A percentile compares a stretch with the other conserved stretches of the same genome.
These are phyloP conservation scores for Streptanthus diversifolius DNA, from an alignment of 345 rosid species.

Conservation along the genomic window DNA sequence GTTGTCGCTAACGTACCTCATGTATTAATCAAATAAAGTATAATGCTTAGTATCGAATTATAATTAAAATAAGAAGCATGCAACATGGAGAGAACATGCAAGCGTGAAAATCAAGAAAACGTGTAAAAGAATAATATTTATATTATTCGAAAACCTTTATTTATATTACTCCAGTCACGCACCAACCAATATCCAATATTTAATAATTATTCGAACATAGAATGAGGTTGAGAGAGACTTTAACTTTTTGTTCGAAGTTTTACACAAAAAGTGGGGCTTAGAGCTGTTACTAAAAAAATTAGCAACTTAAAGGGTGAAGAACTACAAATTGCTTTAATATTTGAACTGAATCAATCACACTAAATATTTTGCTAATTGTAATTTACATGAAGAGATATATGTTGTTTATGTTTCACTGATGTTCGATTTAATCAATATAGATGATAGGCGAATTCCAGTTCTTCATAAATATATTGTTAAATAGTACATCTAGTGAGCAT, in stretches of 20 bases:
- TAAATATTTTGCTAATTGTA: neutral
- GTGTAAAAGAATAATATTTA: neutral
- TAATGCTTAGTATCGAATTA: no score
- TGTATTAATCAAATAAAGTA: no score
- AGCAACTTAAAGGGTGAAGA: neutral
- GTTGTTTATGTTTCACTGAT: neutral
- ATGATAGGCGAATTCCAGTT: neutral
- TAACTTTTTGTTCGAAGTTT: neutral
- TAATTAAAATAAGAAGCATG: neutral
- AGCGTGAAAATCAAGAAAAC: neutral
- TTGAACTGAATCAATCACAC: neutral
- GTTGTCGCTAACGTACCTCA: no score
- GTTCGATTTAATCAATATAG: neutral
- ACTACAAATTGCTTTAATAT: neutral
- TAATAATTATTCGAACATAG: neutral
- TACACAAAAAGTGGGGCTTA: neutral
- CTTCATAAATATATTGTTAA: neutral
- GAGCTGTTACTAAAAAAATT: neutral
- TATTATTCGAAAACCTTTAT: neutral
- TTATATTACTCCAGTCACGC: neutral
- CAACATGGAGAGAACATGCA: neutral
- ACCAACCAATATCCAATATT: neutral
- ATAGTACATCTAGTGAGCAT: neutral
- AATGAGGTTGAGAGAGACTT: neutral
- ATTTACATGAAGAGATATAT: neutral